phyloP scores from a whole-genome alignment of 2,329 filamentous ascomycete genomes.

The Didymella pinodella region DNA sequence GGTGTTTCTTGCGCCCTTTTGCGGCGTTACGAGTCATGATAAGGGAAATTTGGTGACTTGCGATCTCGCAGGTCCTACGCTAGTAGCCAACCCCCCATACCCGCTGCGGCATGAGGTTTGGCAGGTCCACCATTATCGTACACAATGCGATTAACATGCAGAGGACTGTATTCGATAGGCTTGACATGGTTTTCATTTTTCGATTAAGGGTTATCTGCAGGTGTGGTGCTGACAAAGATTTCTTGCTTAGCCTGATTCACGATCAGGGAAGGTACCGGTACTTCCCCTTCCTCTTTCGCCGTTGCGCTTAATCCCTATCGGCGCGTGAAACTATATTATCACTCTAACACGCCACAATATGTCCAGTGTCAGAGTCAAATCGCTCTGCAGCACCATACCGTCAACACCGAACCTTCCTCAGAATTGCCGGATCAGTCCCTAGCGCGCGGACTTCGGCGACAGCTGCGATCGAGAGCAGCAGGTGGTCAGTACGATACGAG shows the following conservation, averaged over 20 bases:
- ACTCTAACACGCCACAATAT: not conserved
- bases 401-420: not conserved
- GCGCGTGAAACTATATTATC: not conserved
- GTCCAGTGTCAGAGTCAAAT: not conserved
- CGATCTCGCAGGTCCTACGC: not conserved
- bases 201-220: not conserved
- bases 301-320: not conserved
- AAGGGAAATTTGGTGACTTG: not conserved
- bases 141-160: not conserved
- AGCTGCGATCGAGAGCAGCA: not conserved
- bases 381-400: constrained; percentile 7
- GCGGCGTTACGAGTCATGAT: constrained; percentile 7
- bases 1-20: constrained; percentile 13
- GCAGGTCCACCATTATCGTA: not conserved
- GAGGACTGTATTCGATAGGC: not conserved
- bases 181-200: not conserved
- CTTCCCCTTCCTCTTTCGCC: not conserved
- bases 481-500: not conserved
- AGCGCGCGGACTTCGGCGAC: constrained; percentile 16
- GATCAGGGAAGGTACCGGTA: not conserved
- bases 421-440: constrained; percentile 6
- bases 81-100: not conserved
- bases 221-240: constrained; percentile 16
- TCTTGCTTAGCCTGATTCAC: constrained; percentile 1
- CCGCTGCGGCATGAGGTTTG: not conserved